Evolutionary conservation across 495 filamentous ascomycete genomes (phyloP).

Genomic region (Xylaria sp.): DNA sequence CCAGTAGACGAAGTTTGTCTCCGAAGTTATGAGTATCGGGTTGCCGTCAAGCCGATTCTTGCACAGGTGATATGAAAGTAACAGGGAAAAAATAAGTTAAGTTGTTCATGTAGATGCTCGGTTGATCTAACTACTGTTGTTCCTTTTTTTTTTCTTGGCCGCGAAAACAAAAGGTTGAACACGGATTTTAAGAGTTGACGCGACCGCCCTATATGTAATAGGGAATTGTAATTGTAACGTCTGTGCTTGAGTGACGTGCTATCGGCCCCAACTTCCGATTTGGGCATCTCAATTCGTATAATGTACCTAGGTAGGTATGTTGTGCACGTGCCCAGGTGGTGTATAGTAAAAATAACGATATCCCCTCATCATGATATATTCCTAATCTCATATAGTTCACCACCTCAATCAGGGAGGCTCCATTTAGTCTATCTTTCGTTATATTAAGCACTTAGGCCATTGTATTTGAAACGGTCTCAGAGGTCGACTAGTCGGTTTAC

Average conservation of each 20-base stretch:
- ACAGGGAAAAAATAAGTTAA: not conserved
- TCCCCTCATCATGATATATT: not conserved
- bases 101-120: not conserved
- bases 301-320: not conserved
- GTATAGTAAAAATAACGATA: not conserved
- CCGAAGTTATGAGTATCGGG: too few species aligned
- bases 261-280: not conserved
- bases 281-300: not conserved
- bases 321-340: not conserved
- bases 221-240: not conserved
- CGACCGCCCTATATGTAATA: not conserved
- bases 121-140: not conserved
- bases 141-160: not conserved
- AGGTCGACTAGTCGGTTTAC: not conserved
- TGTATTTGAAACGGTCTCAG: not conserved
- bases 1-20: too few species aligned
- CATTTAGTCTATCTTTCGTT: not conserved
- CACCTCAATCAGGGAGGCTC: not conserved
- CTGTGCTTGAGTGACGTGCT: not conserved
- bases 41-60: not conserved
- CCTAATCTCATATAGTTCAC: not conserved
- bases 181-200: not conserved
- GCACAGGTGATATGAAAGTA: not conserved
- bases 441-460: not conserved
- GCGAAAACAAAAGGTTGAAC: not conserved